Base-by-base conservation (phyloP, 352 stramenopile genomes). In the Phytopythium mirpurense region DNA sequence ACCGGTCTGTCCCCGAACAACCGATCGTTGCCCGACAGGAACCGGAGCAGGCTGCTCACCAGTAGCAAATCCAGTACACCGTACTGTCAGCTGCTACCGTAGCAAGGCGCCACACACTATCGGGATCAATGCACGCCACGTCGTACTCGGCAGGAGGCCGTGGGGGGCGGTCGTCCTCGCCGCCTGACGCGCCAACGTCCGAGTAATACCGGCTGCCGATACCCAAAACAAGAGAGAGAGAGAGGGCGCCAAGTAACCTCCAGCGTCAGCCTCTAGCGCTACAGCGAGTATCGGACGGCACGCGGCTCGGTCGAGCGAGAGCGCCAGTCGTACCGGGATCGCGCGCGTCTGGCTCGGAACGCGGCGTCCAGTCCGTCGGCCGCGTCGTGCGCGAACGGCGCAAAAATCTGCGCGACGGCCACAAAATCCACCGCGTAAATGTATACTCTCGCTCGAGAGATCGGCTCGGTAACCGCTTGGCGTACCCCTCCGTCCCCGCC, bases 1-100 rank as follows among this genome's bases (percentile, higher is more conserved):
- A 95, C 66, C 8, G 84, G 84, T 14, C 68, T 85, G 3, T 83
- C 84, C 45, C 69, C 74, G 53, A 68, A 83, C 53, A 88, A 79
- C 18, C 78, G 76, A 15, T 67, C 72, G 12, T 62, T 35, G 7
- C 65, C 68, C 15, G 70, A 66, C 19, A 83, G 57, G 46, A 86
- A 62, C 36, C 83, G 74, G 19, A 85, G 57, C 47, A 86, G 63
- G 21, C 74, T 83, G 43, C 41, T 5, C n/a, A n/a, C n/a, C n/a
- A n/a, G n/a, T n/a, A n/a, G n/a, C n/a, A n/a, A n/a, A n/a, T n/a
- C n/a, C n/a, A n/a, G n/a, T n/a, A n/a, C n/a, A n/a, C n/a, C n/a
- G n/a, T n/a, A n/a, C n/a, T n/a, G n/a, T n/a, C n/a, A n/a, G n/a
- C n/a, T n/a, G n/a, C n/a, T n/a, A n/a, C n/a, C n/a, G n/a, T n/a